phyloP scores from a whole-genome alignment of 75 land plant genomes.

The Picea sitchensis region DNA sequence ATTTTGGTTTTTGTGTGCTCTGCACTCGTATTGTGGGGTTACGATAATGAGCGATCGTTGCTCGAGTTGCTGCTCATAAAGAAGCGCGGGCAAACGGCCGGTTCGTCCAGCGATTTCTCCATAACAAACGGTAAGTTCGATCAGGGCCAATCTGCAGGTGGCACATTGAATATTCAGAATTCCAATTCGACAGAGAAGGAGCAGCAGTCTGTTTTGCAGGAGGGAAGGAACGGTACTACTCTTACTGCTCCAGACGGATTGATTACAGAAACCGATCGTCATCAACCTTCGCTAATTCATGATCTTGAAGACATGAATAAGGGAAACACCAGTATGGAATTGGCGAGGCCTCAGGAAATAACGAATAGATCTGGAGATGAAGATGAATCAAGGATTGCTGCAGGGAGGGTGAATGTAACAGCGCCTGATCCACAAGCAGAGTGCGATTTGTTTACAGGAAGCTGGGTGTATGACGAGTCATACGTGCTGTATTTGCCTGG shows the following conservation, averaged over 20 bases:
- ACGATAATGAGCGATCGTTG: not conserved
- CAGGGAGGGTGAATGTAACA: no score
- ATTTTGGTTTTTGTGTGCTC: not conserved
- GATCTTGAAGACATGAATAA: not conserved
- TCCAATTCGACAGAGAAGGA: no score
- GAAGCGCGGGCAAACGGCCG: not conserved
- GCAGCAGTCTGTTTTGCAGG: no score
- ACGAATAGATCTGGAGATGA: no score
- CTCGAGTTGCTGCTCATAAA: not conserved
- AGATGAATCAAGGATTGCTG: no score
- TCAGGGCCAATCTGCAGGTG: no score
- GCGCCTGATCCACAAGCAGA: not conserved
- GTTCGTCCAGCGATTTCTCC: no score
- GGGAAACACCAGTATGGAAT: not conserved
- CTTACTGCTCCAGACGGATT: no score
- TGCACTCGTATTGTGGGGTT: conserved; percentile 3
- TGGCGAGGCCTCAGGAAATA: not conserved
- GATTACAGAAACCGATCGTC: no score
- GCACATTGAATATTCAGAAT: no score
- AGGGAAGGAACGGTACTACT: no score
- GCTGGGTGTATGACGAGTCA: conserved; percentile 46
- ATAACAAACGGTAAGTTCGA: no score
- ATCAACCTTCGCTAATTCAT: not conserved
- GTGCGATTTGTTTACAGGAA: conserved; percentile 46
- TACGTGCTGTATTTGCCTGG: conserved; percentile 39